These are phyloP conservation scores for Circinella umbellata DNA, from an alignment of 371 early-diverging fungal species.

Conservation along the genomic window DNA sequence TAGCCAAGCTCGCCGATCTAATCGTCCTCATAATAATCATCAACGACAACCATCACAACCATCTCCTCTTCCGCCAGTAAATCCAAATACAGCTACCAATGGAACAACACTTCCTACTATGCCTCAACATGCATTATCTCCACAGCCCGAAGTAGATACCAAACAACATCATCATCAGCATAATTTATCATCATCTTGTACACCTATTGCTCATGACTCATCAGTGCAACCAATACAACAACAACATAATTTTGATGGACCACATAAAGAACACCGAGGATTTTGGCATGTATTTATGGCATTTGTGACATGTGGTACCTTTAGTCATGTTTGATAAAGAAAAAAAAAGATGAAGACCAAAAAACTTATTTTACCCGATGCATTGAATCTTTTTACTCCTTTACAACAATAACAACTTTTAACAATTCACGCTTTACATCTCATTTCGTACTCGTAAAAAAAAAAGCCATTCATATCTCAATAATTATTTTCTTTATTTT, in stretches of 20 bases:
- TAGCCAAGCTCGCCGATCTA: conserved; percentile 17
- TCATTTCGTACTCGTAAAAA: no score
- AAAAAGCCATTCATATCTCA: no score
- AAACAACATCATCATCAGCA: conserved; percentile 1
- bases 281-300: conserved; percentile 33
- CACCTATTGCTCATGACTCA: conserved; percentile 14
- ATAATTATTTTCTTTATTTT: no score
- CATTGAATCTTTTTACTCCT: no score
- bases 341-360: neutral
- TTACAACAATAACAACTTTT: no score
- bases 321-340: conserved; percentile 1
- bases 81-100: conserved; percentile 16
- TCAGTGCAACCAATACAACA: neutral
- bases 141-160: neutral
- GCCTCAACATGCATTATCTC: conserved; percentile 7
- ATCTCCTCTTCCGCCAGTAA: conserved; percentile 10
- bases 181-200: conserved; percentile 9
- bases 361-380: no score
- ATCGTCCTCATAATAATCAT: conserved; percentile 3
- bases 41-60: conserved; percentile 19
- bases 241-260: neutral
- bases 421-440: no score
- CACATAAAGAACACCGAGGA: conserved; percentile 25
- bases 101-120: conserved; percentile 11
- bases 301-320: conserved; percentile 29